A percentile compares a stretch with the other conserved stretches of the same genome.
These are phyloP conservation scores for Hanseniaspora valbyensis DNA, from an alignment of 805 yeast species.

Conservation along the genomic window DNA sequence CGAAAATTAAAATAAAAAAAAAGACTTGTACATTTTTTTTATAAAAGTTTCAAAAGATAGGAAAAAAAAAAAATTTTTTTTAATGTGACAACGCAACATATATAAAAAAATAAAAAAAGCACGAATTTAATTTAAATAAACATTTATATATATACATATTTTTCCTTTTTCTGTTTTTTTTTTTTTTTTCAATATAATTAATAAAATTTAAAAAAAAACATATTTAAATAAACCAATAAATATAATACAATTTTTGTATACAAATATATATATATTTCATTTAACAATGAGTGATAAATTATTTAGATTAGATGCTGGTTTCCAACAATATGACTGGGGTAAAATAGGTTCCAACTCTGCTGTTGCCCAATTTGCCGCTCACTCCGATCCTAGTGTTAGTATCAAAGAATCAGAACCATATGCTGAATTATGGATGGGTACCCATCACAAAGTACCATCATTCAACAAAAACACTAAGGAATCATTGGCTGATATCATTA, in stretches of 20 bases:
- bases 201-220: neutral
- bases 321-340: conserved; percentile 79
- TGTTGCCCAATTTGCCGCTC: conserved; percentile 77
- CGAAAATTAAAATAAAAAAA: no score
- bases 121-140: no score
- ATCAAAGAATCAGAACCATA: conserved; percentile 74
- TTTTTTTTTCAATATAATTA: no score
- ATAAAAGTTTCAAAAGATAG: no score
- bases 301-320: conserved; percentile 37
- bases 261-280: no score
- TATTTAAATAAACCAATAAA: conserved; percentile 15
- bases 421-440: conserved; percentile 99
- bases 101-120: no score
- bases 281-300: conserved; percentile 28
- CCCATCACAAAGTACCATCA: conserved; percentile 88
- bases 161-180: no score
- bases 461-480: conserved; percentile 42
- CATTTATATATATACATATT: no score
- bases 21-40: no score
- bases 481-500: conserved; percentile 56
- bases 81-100: no score
- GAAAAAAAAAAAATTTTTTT: no score
- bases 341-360: conserved; percentile 75
- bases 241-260: neutral
- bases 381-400: conserved; percentile 48